Conservation (phyloP, 192 early-diverging fungal genomes). For the Coemansia guatemalensis region DNA sequence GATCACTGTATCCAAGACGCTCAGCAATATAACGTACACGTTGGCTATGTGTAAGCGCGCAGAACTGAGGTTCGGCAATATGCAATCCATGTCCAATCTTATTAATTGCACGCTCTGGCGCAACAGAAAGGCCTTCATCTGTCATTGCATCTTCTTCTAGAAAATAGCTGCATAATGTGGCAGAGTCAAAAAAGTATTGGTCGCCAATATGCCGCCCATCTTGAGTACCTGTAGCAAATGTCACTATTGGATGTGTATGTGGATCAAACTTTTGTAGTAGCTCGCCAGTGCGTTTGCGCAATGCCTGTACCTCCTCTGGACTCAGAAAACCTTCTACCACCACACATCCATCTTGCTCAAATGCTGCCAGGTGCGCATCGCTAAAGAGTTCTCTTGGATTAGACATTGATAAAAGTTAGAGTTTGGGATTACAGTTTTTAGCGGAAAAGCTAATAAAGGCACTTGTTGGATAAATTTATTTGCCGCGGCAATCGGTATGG, state of each 20-base stretch:
- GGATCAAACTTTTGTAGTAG: constrained; percentile 68
- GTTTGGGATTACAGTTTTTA: too few relatives aligned
- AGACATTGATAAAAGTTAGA: too few relatives aligned
- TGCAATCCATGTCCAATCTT: constrained; percentile 93
- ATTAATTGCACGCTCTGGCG: constrained; percentile 71
- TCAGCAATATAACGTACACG: constrained; percentile 57
- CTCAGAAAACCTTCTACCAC: constrained; percentile 28
- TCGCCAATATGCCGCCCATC: constrained; percentile 67
- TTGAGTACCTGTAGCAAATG: constrained; percentile 67
- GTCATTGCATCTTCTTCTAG: constrained; percentile 80
- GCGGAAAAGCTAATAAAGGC: too few relatives aligned
- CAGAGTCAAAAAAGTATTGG: constrained; percentile 84
- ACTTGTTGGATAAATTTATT: too few relatives aligned
- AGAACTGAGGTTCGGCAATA: constrained; percentile 74
- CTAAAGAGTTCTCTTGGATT: neutral
- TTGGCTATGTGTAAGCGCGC: constrained; percentile 60
- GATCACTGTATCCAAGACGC: constrained; percentile 65
- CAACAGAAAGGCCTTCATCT: constrained; percentile 62
- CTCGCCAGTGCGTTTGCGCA: constrained; percentile 29
- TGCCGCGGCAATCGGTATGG: too few relatives aligned
- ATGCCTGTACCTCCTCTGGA: constrained; percentile 4
- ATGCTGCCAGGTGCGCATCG: constrained; percentile 7
- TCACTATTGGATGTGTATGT: constrained; percentile 70
- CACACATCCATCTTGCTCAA: constrained; percentile 31
- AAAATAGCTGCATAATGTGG: constrained; percentile 84